phyloP scores from a whole-genome alignment of 805 yeast genomes.

The Kuraishia capsulata region DNA sequence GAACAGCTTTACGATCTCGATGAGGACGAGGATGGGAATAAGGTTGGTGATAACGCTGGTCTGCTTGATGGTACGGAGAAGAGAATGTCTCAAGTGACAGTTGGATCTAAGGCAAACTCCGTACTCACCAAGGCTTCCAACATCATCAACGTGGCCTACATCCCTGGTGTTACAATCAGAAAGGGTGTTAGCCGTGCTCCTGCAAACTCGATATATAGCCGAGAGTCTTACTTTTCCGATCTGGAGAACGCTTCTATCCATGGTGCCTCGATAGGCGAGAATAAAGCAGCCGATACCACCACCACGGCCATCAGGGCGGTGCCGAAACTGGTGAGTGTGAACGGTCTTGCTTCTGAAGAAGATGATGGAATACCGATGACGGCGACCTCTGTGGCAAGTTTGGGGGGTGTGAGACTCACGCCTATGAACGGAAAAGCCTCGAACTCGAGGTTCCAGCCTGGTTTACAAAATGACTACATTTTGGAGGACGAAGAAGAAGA shows the following conservation, averaged over 20 bases:
- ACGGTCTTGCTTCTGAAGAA: conserved; percentile 4
- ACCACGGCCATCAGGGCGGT: conserved; percentile 73
- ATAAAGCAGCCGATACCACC: conserved; percentile 31
- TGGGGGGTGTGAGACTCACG: conserved; percentile 2
- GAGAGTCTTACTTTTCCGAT: conserved; percentile 32
- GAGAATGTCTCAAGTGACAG: conserved; percentile 19
- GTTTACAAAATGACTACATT: conserved; percentile 2
- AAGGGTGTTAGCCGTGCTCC: conserved; percentile 27
- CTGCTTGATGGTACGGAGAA: conserved; percentile 9
- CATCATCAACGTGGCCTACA: conserved; percentile 84
- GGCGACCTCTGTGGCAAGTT: conserved; percentile 1
- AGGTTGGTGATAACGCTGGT: not conserved
- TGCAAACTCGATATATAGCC: conserved; percentile 31
- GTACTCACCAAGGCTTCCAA: conserved; percentile 76
- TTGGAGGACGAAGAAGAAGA: conserved; percentile 3
- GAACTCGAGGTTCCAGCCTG: conserved; percentile 2
- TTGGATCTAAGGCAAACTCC: conserved; percentile 42
- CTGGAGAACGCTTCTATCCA: conserved; percentile 37
- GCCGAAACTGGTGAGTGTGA: conserved; percentile 57
- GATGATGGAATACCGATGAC: not conserved
- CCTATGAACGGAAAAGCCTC: not conserved
- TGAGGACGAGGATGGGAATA: conserved; percentile 11
- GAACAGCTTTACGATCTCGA: conserved; percentile 19
- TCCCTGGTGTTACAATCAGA: conserved; percentile 82
- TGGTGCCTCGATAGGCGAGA: conserved; percentile 22